Evolutionary conservation across 441 rosid species (phyloP), one percentile per base, ranked within the genome.

Genomic region (Gossypium gossypioides): DNA sequence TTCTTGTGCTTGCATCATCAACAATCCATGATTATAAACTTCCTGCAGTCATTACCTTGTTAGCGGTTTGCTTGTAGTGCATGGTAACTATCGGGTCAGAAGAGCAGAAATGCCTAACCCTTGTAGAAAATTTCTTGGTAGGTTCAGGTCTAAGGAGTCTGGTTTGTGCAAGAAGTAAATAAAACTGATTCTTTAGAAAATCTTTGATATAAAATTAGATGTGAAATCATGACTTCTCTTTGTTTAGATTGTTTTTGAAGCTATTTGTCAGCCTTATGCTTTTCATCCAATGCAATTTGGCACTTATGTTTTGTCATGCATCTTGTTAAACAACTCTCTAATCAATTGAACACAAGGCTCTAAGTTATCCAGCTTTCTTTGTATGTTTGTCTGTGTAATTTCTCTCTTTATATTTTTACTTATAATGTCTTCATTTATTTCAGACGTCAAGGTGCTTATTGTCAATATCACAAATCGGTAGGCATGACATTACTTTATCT

Each of bases 381-480:
- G 7, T 37, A 37, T 21, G 48, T 56, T 60, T 12, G 3, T 68
- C 34, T 29, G 2, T 51, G 16, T 22, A 27, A 48, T 8, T 55
- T 56, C 37, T 3, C 76, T 27, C 46, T 68, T 29, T 16, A 16
- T 65, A 12, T 46, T 71, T 74, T 82, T 62, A 79, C 67, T 72
- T 57, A 21, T 46, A 6, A 69, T 15, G 24, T 32, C n/a, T 69
- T 79, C 24, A 71, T 18, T 72, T 51, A 64, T 86, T 84, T 62
- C 89, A 95, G 98, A 66, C 92, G 87, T 50, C 84, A 81, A 71
- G 95, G 97, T 57, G 81, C 81, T 50, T 85, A 85, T 72, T 92
- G 99, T 88, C 83, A 77, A 66, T 85, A 75, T 81, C 98, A 92
- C 77, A 91, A 79, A 78, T 84, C 77, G 77, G 97, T 92, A 80